Evolutionary conservation across 768 basidiomycete species (phyloP), one percentile per base, ranked within the genome.

Genomic region (Termitomyces sp.): DNA sequence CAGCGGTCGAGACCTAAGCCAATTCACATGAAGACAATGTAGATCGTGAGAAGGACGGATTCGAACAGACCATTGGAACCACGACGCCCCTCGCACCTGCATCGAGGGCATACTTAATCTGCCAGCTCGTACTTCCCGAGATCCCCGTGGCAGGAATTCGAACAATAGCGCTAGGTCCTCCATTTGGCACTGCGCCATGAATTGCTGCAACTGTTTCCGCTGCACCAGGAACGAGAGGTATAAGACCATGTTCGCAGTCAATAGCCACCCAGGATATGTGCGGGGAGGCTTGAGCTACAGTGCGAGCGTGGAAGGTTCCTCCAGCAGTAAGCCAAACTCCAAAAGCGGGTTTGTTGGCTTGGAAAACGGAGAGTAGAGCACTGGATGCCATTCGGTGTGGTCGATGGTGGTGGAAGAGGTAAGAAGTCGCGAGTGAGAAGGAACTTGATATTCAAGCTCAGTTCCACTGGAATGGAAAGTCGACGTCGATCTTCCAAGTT

Each of bases 21-120:
- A 20, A 47, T 47, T 0, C 9, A 22, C 16, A 47, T 9, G 2
- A 15, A 15, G 7, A 16, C 20, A 16, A 15, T 5, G 10, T 23
- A 47, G 3, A 33, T 35, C 3, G 5, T 31, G 10, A 13, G 27
- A 13, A 38, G 22, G 29, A 20, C 9, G 6, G 49, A 3, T 13
- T 39, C 18, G 22, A 33, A 53, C 71, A 35, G 60, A 88, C 84
- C 84, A 88, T 84, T 4, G 87, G 86, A 0, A 87, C 81, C 39
- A 89, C 61, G 5, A 88, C 69, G 0, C 87, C 85, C 25, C 75
- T 72, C 16, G 86, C 86, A 5, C 86, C 87, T 0, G 82, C 81
- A 61, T 88, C 86, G 29, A 88, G 75, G 0, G 81, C 85, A 56
- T 83, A 75, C 69, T 88, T 88, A 68, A 88, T 86, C 66, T 87